Conservation (phyloP, 495 filamentous ascomycete species). For the Pyrenula massariospora region DNA sequence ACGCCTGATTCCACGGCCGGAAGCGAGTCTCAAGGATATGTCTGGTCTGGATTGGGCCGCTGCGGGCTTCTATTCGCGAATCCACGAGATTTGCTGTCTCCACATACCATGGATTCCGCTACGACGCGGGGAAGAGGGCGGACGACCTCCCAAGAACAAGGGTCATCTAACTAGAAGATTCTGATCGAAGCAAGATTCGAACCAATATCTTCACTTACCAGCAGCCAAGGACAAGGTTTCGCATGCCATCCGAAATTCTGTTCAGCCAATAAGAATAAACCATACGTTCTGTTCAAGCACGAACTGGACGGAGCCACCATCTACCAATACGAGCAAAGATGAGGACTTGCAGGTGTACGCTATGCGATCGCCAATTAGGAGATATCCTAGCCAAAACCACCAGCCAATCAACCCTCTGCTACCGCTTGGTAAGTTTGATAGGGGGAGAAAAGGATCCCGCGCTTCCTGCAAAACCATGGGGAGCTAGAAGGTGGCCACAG, state of each 20-base stretch:
- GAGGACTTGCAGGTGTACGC: neutral
- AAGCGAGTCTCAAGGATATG: neutral
- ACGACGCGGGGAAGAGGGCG: neutral
- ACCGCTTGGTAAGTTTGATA: neutral
- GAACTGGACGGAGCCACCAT: neutral
- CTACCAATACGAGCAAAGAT: neutral
- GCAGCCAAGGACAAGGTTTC: neutral
- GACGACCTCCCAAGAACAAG: neutral
- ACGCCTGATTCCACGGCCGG: neutral
- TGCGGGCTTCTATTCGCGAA: neutral
- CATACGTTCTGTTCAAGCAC: neutral
- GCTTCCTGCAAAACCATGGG: neutral
- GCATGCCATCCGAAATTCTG: neutral
- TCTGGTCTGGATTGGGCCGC: neutral
- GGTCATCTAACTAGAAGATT: neutral
- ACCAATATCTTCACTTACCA: neutral
- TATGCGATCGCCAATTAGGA: neutral
- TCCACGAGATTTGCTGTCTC: neutral
- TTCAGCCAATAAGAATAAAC: neutral
- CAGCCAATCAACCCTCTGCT: neutral
- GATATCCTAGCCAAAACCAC: neutral
- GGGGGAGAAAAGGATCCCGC: neutral
- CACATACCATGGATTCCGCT: neutral
- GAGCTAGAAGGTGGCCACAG: neutral
- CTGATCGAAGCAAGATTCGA: neutral